Percentiles rank a stretch among this genome's conserved stretches.
These are phyloP conservation scores for Penicillium hordei DNA, from an alignment of 2,329 filamentous ascomycete species.

Conservation along the genomic window DNA sequence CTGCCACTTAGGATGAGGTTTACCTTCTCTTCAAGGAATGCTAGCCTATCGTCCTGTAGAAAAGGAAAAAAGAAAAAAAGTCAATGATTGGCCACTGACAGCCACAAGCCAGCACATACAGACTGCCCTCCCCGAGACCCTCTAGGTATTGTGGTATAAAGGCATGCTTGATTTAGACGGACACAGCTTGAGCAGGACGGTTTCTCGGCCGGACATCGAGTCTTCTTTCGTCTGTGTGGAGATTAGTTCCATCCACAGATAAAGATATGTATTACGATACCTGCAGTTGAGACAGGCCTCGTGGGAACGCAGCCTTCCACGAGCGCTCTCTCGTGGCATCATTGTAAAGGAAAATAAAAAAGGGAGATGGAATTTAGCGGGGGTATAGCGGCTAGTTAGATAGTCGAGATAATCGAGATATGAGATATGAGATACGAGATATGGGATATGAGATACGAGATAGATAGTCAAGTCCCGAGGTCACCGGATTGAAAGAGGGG, in stretches of 20 bases:
- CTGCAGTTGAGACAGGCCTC: conserved; percentile 49
- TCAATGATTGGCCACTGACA: conserved; percentile 2
- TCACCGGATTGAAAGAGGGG: not conserved
- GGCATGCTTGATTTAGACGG: conserved; percentile 50
- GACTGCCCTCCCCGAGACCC: conserved; percentile 47
- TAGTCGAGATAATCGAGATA: not conserved
- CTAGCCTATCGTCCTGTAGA: conserved; percentile 51
- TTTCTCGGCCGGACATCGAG: conserved; percentile 54
- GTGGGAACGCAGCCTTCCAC: conserved; percentile 36
- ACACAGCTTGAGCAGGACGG: conserved; percentile 54
- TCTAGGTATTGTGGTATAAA: conserved; percentile 42
- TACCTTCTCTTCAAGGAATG: conserved; percentile 54
- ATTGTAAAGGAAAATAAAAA: conserved; percentile 6
- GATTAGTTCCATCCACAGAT: conserved; percentile 9
- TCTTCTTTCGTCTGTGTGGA: conserved; percentile 49
- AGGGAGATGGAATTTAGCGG: not conserved
- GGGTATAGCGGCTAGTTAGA: not conserved
- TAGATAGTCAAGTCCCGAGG: not conserved
- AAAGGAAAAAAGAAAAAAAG: not conserved
- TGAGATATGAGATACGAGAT: too few species aligned
- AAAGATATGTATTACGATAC: conserved; percentile 30
- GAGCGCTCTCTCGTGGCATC: conserved; percentile 32
- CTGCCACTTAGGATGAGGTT: conserved; percentile 51
- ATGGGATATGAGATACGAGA: too few species aligned
- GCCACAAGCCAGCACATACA: conserved; percentile 33